Evolutionary conservation across 352 stramenopile species (phyloP), one percentile per base, ranked within the genome.

Genomic region (Blastocystis sp.): DNA sequence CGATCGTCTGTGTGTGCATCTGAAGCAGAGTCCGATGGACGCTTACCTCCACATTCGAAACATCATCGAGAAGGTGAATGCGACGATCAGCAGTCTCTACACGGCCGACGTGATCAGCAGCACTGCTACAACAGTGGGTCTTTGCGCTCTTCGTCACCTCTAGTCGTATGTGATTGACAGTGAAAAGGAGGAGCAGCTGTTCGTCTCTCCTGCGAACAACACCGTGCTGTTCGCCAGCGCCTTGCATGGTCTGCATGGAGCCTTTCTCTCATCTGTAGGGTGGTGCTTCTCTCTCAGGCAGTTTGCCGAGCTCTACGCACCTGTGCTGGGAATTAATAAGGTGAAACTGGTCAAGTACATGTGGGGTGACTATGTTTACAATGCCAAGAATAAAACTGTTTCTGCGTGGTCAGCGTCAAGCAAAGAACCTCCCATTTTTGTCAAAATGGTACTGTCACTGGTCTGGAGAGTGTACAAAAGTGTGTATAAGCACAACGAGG

Each of bases 201-300:
- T 96, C 0, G 97, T 98, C 89, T 94, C 92, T 8, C 95, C 94
- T 0, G 87, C 92, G 26, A 94, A 93, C 50, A 94, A 95, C 8
- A 97, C 98, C 87, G 95, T 98, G 26, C 92, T 97, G 37, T 98
- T 98, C 91, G 94, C 94, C 34, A 96, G 93, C 77, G 95, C 95
- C 0, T 92, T 93, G 0, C 94, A 98, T 87, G 94, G 69, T 79
- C 7, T 13, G 20, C 50, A 3, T 61, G 9, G 6, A 6, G 7
- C 8, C 45, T 62, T 13, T 70, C 20, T 7, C 20, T 79, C 7
- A 70, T 13, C 45, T n/a, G 18, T 61, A 79, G 77, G 95, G 62
- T 98, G 95, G 95, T 95, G 94, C 7, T 98, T 98, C 90, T 93
- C 92, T 29, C 92, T 98, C 53, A 92, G 93, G 53, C 87, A 93